Percentiles rank a stretch among this genome's conserved stretches.
Conservation (phyloP, 495 filamentous ascomycete species). For the Penicillium pancosmium region DNA sequence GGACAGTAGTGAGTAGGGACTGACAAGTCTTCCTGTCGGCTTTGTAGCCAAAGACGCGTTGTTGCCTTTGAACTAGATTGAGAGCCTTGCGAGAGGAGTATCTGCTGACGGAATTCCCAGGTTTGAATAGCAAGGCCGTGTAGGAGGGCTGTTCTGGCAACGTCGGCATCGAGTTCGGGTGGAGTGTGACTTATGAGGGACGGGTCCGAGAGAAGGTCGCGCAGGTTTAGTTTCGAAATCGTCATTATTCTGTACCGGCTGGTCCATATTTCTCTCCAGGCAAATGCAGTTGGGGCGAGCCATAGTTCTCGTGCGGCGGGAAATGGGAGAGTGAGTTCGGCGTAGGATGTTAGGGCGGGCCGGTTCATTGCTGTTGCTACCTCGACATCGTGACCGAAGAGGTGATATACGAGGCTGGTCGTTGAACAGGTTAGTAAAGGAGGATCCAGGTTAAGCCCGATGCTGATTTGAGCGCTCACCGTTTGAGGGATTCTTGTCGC, state of each 20-base stretch:
- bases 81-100: conserved; percentile 13
- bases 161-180: conserved; percentile 42
- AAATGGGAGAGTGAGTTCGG: conserved; percentile 59
- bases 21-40: conserved; percentile 31
- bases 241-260: conserved; percentile 25
- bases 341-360: conserved; percentile 55
- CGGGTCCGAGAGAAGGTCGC: conserved; percentile 23
- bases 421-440: neutral
- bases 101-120: conserved; percentile 31
- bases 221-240: conserved; percentile 12
- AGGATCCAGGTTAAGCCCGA: neutral
- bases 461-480: conserved; percentile 1
- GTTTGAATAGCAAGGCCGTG: conserved; percentile 29
- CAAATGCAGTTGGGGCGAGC: conserved; percentile 51
- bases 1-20: neutral
- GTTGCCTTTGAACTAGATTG: conserved; percentile 14
- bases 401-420: conserved; percentile 53
- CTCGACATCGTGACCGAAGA: conserved; percentile 58
- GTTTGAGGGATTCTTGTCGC: conserved; percentile 49
- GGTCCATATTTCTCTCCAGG: conserved; percentile 52
- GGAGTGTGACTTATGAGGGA: conserved; percentile 20
- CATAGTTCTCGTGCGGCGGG: conserved; percentile 57
- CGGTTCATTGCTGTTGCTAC: conserved; percentile 56
- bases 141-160: conserved; percentile 48
- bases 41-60: conserved; percentile 29